Evolutionary conservation across 768 basidiomycete genomes (phyloP).

Genomic region (Cystobasidium onofrii): DNA sequence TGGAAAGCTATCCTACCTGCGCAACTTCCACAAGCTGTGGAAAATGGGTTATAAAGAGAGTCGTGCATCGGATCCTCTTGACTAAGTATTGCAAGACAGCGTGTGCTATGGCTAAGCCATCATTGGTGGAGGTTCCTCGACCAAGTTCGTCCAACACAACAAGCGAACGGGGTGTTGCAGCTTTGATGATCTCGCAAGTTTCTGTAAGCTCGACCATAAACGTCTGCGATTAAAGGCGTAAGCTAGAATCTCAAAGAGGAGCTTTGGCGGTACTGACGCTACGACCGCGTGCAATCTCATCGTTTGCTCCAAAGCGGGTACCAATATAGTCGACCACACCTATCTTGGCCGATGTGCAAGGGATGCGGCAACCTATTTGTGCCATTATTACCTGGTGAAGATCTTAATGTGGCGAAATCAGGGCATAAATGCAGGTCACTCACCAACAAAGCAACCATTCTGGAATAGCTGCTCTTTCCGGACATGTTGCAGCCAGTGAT

Average conservation of each 20-base stretch:
- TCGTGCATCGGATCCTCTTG: slow-evolving; percentile 56
- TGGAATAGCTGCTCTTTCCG: slow-evolving; percentile 33
- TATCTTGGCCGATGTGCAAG: slow-evolving; percentile 63
- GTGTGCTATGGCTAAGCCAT: slow-evolving; percentile 87
- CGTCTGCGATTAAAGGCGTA: slow-evolving; percentile 50
- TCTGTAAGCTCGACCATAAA: slow-evolving; percentile 98
- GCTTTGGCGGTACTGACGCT: slow-evolving; percentile 45
- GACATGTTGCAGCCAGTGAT: slow-evolving; percentile 51
- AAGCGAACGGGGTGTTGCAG: slow-evolving; percentile 65
- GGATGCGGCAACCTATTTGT: slow-evolving; percentile 64
- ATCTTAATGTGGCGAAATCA: slow-evolving; percentile 43
- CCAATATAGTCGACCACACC: slow-evolving; percentile 59
- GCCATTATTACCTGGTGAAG: slow-evolving; percentile 54
- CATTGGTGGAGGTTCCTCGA: slow-evolving; percentile 82
- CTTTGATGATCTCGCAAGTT: slow-evolving; percentile 76
- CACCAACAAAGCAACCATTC: slow-evolving; percentile 24
- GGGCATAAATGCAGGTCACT: not conserved
- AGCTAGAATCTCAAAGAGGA: slow-evolving; percentile 33
- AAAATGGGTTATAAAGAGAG: slow-evolving; percentile 91
- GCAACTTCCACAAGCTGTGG: slow-evolving; percentile 59
- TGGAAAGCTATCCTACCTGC: slow-evolving; percentile 35
- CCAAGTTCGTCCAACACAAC: slow-evolving; percentile 81
- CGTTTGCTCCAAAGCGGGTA: slow-evolving; percentile 54
- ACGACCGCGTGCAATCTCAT: slow-evolving; percentile 74
- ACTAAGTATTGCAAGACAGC: slow-evolving; percentile 69